Evolutionary conservation across 176 grass and related monocot genomes (phyloP).

Genomic region (Musa troglodytarum): DNA sequence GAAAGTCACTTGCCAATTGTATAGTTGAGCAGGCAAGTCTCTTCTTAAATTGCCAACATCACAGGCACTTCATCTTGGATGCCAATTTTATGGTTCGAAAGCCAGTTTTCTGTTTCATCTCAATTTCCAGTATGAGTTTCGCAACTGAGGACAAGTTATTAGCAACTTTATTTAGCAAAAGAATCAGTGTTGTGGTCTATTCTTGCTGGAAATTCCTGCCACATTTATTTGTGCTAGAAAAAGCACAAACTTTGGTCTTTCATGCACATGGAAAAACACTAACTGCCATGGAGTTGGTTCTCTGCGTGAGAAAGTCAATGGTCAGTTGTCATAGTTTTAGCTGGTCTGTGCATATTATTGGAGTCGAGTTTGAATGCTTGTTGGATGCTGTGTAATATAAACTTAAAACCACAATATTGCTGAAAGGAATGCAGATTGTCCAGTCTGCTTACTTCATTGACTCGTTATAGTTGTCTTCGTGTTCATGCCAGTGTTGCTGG

Average conservation of each 20-base stretch:
- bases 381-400: background rate
- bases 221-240: background rate
- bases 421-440: too few species aligned
- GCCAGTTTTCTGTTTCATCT: background rate
- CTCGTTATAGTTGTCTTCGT: too few species aligned
- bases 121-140: background rate
- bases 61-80: background rate
- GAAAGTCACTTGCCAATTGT: constrained; percentile 29
- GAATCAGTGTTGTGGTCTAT: background rate
- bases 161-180: background rate
- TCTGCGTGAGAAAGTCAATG: background rate
- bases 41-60: background rate
- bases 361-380: background rate
- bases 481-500: background rate
- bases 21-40: background rate
- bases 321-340: background rate
- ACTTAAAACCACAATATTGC: background rate
- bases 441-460: too few species aligned
- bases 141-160: background rate
- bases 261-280: too few species aligned
- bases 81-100: background rate
- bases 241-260: too few species aligned
- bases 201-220: background rate
- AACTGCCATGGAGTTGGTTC: too few species aligned
- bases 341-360: background rate